Base-by-base conservation (phyloP, 768 basidiomycete species). In the Stropharia rugosoannulata region DNA sequence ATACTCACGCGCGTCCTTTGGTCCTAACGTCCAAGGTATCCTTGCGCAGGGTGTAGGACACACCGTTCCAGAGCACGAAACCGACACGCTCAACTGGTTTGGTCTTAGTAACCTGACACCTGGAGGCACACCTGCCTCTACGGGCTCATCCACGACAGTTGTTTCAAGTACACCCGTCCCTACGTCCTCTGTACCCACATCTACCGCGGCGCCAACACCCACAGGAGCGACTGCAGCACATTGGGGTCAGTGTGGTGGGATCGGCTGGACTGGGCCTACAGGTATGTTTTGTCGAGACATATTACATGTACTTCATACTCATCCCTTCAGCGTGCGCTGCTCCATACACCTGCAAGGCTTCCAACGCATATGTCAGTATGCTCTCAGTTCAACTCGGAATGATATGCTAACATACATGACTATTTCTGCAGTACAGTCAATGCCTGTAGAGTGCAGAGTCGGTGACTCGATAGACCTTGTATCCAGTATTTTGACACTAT, bases 1-100 rank as follows among this genome's bases (percentile, higher is more conserved):
- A 36, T 83, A 79, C 71, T 76, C 79, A 8, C 75, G 74, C 59
- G 68, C 79, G 0, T 73, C 74, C 8, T 83, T 77, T 62, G 83
- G 83, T 1, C 71, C 77, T 40, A 71, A 75, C 56, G 69, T 83
- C 52, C 75, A 80, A 61, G 82, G 71, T 9, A 80, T 79, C 56
- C 68, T 70, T 44, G 82, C 79, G 3, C 66, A 70, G 49, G 75
- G 76, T 15, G 78, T 83, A 18, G 78, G 77, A 19, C 83, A 84
- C 67, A 81, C 77, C 32, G 75, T 83, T 2, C 83, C 81, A 7
- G 73, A 74, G 19, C 78, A 79, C 50, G 79, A 72, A 47, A 74
- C 71, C 44, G 74, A 80, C 55, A 78, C 76, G 15, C 69, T 83
- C 40, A 65, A 64, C 37, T 83, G 75, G 74, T 80, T 82, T 59